Evolutionary conservation across 345 rosid genomes (phyloP), one percentile per base, ranked within the genome.

Genomic region (Murraya paniculata): DNA sequence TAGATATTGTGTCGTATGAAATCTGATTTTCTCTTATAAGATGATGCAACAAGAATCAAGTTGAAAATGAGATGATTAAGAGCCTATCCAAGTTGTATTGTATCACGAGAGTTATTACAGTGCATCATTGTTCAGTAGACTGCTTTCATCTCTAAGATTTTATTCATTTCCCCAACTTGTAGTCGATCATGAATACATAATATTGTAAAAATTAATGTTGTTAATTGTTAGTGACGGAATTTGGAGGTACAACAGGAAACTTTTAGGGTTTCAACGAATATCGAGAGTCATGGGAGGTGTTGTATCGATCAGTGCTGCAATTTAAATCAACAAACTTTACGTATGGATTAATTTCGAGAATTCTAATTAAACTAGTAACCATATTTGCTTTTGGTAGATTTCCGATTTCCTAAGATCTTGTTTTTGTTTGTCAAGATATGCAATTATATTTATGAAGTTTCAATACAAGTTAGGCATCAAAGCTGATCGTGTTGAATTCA

Each of bases 51-150:
- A 38, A 27, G 35, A 68, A 73, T 77, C 78, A 38, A 21, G 28
- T 77, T 60, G 84, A 81, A 81, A 81, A 73, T 39, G 78, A 77
- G 66, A 56, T 75, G 79, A 53, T 68, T 74, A 45, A 16, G 5
- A 6, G 48, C 65, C 33, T 30, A 62, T 28, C 67, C 22, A 28
- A 30, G 4, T 64, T 33, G 24, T 19, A 3, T 64, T 16, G 22
- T 31, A 18, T 53, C 50, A 45, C 13, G 50, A 11, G 5, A 45
- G 13, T 45, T 11, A 45, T 45, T 45, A 45, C 50, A 13, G 18
- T 3, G 13, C 50, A 11, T 11, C 50, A 45, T 13, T 13, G 16
- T 45, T 45, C 50, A 13, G 50, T 45, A 13, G 50, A 11, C 18
- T 14, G 18, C 50, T 13, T 13, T 45, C 50, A 3, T 13, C 50